A percentile compares a stretch with the other conserved stretches of the same genome.
phyloP scores from a whole-genome alignment of 495 filamentous ascomycete genomes.

The Aspergillus cristatus region DNA sequence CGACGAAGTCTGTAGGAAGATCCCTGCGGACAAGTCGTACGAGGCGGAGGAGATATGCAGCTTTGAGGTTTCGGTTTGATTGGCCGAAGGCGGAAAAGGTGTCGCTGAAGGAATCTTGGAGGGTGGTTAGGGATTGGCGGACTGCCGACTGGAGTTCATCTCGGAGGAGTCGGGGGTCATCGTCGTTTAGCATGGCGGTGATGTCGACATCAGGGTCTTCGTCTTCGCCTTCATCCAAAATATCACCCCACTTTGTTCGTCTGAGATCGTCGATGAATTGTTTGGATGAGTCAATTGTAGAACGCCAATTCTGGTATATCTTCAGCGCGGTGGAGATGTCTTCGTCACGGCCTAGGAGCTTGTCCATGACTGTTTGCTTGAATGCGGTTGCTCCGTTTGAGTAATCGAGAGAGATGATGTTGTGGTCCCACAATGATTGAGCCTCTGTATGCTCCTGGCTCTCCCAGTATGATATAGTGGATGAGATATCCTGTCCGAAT shows the following conservation, averaged over 20 bases:
- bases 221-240: conserved; percentile 67
- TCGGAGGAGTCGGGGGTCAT: conserved; percentile 61
- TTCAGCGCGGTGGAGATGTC: conserved; percentile 49
- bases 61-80: conserved; percentile 41
- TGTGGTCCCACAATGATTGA: conserved; percentile 52
- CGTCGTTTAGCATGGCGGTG: conserved; percentile 53
- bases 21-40: conserved; percentile 65
- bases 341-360: conserved; percentile 56
- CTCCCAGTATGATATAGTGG: conserved; percentile 45
- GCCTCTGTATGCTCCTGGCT: conserved; percentile 34
- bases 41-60: conserved; percentile 64
- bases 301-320: conserved; percentile 60
- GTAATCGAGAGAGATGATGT: conserved; percentile 42
- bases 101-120: conserved; percentile 46
- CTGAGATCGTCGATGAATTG: conserved; percentile 56
- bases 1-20: conserved; percentile 42
- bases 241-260: conserved; percentile 64
- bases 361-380: conserved; percentile 41
- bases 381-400: conserved; percentile 47
- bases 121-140: conserved; percentile 43
- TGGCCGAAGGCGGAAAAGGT: conserved; percentile 35
- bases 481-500: conserved; percentile 44
- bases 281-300: conserved; percentile 49
- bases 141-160: conserved; percentile 51
- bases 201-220: conserved; percentile 55